Conservation (phyloP, 345 rosid species). For the Melaleuca alternifolia region DNA sequence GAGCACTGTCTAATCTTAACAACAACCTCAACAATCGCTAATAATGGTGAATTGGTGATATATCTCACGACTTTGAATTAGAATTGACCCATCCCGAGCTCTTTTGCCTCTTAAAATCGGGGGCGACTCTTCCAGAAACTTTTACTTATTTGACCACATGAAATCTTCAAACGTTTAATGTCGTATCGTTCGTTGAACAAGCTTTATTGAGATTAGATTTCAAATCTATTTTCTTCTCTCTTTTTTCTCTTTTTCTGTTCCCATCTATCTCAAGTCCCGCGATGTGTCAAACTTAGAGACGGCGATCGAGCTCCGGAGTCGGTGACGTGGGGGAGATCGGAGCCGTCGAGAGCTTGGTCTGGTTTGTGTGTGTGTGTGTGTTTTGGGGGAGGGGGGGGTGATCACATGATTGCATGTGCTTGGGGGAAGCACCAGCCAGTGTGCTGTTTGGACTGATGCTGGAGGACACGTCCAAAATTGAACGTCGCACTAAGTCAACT, state of each 20-base stretch:
- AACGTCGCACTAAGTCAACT: slow-evolving; percentile 29
- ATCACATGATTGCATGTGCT: slow-evolving; percentile 74
- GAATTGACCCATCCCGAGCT: not conserved
- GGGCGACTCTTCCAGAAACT: not conserved
- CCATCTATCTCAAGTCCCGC: too few relatives aligned
- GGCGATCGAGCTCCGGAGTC: not conserved
- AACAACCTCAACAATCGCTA: too few relatives aligned
- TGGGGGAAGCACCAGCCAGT: slow-evolving; percentile 20
- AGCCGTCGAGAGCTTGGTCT: slow-evolving; percentile 4
- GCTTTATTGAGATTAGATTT: not conserved
- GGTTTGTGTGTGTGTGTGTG: too few relatives aligned
- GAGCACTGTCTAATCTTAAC: not conserved
- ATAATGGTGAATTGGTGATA: too few relatives aligned
- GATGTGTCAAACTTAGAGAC: not conserved
- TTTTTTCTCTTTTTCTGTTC: not conserved
- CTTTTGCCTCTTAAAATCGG: not conserved
- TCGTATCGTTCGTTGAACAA: not conserved
- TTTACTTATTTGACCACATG: not conserved
- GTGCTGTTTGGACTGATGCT: slow-evolving; percentile 47
- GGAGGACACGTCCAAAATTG: slow-evolving; percentile 16
- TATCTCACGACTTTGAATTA: not conserved
- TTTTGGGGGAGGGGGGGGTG: too few relatives aligned
- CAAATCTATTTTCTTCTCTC: not conserved
- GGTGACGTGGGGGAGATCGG: slow-evolving; percentile 5
- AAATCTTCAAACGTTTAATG: not conserved